Evolutionary conservation across 768 basidiomycete species (phyloP), one percentile per base, ranked within the genome.

Genomic region (Amanita exitialis): DNA sequence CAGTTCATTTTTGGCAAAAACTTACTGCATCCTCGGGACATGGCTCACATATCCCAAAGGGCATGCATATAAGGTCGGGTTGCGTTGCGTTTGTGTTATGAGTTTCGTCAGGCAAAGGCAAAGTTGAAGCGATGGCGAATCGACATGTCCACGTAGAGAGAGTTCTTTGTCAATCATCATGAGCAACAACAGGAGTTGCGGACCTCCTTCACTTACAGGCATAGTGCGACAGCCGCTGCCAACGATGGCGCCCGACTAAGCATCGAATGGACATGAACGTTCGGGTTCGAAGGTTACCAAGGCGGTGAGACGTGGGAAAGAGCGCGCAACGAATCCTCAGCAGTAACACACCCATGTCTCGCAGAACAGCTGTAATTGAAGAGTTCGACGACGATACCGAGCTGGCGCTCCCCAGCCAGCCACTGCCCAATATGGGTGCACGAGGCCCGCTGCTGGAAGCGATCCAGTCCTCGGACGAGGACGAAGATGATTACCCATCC

Each of bases 351-450:
- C n/a, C n/a, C n/a, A n/a, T n/a, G n/a, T 80, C 83, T 56, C 83
- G 83, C 58, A 74, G 81, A 64, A 69, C 80, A 61, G 81, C 79
- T 55, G 72, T 82, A 55, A 74, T 80, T 54, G 81, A 83, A 61
- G 90, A 90, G 61, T 95, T 94, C 61, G 90, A 95, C 78, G 93
- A 96, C 70, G 92, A 95, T 61, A 90, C 89, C 10, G 92, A 95
- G 62, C 78, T 94, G 13, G 88, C 90, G 0, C 73, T 94, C 18
- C 91, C 91, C 3, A 70, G 71, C 28, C 74, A 71, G 12, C 70
- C 82, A 0, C 69, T 94, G 0, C 82, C 82, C 6, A 78, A 82
- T 57, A 76, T 79, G 4, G 84, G 86, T 51, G 53, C 75, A 1
- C 78, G 72, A 36, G 91, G 92, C 1, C 82, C 92, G 1, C 74